Evolutionary conservation across 176 grass and related monocot species (phyloP).

Genomic region (Carex parvula): DNA sequence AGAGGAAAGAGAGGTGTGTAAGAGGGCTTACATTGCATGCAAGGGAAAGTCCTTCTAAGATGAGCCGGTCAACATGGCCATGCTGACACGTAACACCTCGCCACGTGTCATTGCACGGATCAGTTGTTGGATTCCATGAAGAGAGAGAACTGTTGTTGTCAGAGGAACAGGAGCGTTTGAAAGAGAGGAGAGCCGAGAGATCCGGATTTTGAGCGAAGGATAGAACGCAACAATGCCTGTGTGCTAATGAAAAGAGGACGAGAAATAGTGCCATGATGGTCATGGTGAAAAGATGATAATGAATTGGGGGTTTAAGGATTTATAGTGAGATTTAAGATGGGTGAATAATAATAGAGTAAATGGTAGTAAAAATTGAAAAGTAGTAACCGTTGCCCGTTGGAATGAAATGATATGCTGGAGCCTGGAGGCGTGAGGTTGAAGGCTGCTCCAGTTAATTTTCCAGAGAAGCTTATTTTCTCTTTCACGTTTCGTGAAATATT

Average conservation of each 20-base stretch:
- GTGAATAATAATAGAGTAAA: background rate
- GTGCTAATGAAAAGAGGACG: slow-evolving; percentile 16
- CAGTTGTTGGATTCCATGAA: slow-evolving; percentile 46
- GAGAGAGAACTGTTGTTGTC: slow-evolving; percentile 32
- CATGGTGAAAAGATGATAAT: background rate
- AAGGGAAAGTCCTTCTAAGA: slow-evolving; percentile 67
- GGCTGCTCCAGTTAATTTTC: background rate
- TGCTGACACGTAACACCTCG: slow-evolving; percentile 52
- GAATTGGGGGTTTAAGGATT: slow-evolving; percentile 16
- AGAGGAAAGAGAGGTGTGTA: slow-evolving; percentile 38
- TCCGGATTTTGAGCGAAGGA: slow-evolving; percentile 29
- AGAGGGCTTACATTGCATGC: slow-evolving; percentile 47
- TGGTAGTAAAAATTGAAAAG: slow-evolving; percentile 6
- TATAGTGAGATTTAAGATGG: slow-evolving; percentile 1
- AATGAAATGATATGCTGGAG: background rate
- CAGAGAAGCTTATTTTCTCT: background rate
- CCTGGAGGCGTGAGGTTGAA: slow-evolving; percentile 12
- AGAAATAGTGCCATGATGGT: slow-evolving; percentile 19
- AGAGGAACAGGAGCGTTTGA: slow-evolving; percentile 53
- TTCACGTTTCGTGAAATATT: background rate
- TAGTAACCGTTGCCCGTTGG: slow-evolving; percentile 16
- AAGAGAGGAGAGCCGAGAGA: slow-evolving; percentile 47
- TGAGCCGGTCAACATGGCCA: slow-evolving; percentile 43
- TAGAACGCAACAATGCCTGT: background rate
- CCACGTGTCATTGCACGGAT: slow-evolving; percentile 61